A percentile compares a stretch with the other conserved stretches of the same genome.
Conservation (phyloP, 768 basidiomycete genomes). For the Leccinum uliginosum region DNA sequence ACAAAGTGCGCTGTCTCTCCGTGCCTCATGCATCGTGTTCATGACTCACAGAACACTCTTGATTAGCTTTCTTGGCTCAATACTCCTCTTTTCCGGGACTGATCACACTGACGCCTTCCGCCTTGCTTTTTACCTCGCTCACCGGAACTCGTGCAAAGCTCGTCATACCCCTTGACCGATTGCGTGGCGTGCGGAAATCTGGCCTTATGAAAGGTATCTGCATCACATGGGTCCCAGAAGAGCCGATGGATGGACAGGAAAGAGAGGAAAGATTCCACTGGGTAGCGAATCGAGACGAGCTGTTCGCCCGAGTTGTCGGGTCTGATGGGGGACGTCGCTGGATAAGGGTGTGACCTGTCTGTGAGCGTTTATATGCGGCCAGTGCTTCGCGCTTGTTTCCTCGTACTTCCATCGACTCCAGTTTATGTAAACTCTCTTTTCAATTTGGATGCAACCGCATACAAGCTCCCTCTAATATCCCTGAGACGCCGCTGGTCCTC, state of each 20-base stretch:
- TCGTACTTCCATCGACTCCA: constrained; percentile 2
- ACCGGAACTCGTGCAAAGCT: constrained; percentile 42
- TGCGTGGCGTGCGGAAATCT: constrained; percentile 56
- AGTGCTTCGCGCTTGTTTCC: constrained; percentile 22
- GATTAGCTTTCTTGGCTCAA: constrained; percentile 58
- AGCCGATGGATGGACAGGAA: constrained; percentile 28
- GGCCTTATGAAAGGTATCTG: constrained; percentile 50
- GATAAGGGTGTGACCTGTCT: constrained; percentile 38
- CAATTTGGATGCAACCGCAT: constrained; percentile 2
- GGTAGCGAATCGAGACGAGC: constrained; percentile 59
- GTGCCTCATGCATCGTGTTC: background rate
- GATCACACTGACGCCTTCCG: constrained; percentile 49
- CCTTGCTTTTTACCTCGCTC: constrained; percentile 54
- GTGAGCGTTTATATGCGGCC: background rate
- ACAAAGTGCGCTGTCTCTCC: constrained; percentile 30
- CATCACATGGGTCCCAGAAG: constrained; percentile 39
- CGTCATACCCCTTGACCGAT: constrained; percentile 39
- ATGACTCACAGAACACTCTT: background rate
- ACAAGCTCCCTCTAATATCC: constrained; percentile 3
- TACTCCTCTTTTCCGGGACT: constrained; percentile 51
- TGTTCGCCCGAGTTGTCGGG: constrained; percentile 62
- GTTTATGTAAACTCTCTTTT: background rate
- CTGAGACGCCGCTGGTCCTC: background rate
- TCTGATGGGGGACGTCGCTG: constrained; percentile 42
- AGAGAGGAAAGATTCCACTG: constrained; percentile 54